A percentile compares a stretch with the other conserved stretches of the same genome.
Evolutionary conservation across 2,329 filamentous ascomycete genomes (phyloP).

Genomic region (Trichoderma sp.): DNA sequence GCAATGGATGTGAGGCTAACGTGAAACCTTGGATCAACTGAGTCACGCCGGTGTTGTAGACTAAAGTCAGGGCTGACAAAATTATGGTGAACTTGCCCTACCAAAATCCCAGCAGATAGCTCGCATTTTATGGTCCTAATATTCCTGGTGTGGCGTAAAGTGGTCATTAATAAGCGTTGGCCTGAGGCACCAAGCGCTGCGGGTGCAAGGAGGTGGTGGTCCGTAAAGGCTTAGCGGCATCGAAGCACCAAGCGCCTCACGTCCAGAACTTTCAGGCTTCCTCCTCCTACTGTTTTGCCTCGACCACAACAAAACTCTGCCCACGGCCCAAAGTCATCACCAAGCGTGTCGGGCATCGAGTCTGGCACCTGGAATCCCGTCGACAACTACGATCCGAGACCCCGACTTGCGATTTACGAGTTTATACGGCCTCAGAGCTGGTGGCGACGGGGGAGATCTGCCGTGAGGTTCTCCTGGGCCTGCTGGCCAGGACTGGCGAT

Average conservation of each 20-base stretch:
- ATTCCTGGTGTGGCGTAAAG: not conserved
- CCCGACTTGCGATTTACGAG: conserved; percentile 45
- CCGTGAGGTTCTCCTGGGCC: conserved; percentile 53
- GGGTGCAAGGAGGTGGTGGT: conserved; percentile 30
- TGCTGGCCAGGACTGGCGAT: conserved; percentile 51
- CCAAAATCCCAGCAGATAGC: not conserved
- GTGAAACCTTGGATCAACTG: conserved; percentile 24
- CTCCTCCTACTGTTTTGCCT: conserved; percentile 45
- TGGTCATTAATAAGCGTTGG: conserved; percentile 17
- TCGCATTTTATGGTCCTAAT: conserved; percentile 1
- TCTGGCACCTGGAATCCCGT: conserved; percentile 41
- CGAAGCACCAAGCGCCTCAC: conserved; percentile 44
- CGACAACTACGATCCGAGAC: conserved; percentile 40
- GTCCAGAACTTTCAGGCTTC: conserved; percentile 51
- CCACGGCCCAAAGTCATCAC: conserved; percentile 47
- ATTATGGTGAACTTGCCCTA: not conserved
- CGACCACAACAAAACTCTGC: conserved; percentile 51
- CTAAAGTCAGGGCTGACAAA: conserved; percentile 9
- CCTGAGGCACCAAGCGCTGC: conserved; percentile 37
- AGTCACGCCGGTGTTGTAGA: conserved; percentile 30
- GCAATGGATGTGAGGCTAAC: conserved; percentile 2
- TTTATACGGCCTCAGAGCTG: conserved; percentile 45
- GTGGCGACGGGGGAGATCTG: conserved; percentile 52
- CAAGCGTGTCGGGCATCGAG: conserved; percentile 59
- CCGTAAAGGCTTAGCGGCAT: conserved; percentile 43